phyloP scores from a whole-genome alignment of 164 flowering plant genomes.

The Kalanchoe fedtschenkoi region DNA sequence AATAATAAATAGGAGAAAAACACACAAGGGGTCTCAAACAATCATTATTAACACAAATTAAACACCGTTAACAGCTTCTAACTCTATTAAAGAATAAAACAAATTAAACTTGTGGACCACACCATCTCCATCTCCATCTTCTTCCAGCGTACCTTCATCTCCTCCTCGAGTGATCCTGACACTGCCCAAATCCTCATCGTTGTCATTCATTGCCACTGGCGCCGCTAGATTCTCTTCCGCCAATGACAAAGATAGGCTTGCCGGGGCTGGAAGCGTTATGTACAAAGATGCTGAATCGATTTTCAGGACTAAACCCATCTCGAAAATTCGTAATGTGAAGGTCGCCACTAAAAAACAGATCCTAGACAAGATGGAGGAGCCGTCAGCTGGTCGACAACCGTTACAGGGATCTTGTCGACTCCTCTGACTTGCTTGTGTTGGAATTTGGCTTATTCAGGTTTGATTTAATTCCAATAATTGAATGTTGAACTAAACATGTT shows the following conservation, averaged over 20 bases:
- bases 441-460: no score
- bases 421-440: constrained; percentile 89
- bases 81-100: no score
- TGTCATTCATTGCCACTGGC: not conserved
- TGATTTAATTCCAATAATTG: no score
- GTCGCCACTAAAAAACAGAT: constrained; percentile 52
- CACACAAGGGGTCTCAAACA: no score
- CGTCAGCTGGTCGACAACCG: constrained; percentile 83
- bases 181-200: not conserved
- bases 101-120: no score
- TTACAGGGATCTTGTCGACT: constrained; percentile 84
- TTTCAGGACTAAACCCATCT: constrained; percentile 64
- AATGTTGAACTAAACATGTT: no score
- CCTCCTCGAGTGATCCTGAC: no score
- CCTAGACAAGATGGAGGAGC: constrained; percentile 74
- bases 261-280: constrained; percentile 14
- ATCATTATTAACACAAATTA: no score
- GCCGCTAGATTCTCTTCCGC: not conserved
- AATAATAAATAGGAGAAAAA: no score
- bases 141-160: no score
- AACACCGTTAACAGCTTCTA: no score
- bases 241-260: not conserved
- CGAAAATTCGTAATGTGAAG: constrained; percentile 73
- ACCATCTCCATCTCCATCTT: no score
- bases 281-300: constrained; percentile 63